Evolutionary conservation across 768 basidiomycete species (phyloP).

Genomic region (Kwoniella pini): DNA sequence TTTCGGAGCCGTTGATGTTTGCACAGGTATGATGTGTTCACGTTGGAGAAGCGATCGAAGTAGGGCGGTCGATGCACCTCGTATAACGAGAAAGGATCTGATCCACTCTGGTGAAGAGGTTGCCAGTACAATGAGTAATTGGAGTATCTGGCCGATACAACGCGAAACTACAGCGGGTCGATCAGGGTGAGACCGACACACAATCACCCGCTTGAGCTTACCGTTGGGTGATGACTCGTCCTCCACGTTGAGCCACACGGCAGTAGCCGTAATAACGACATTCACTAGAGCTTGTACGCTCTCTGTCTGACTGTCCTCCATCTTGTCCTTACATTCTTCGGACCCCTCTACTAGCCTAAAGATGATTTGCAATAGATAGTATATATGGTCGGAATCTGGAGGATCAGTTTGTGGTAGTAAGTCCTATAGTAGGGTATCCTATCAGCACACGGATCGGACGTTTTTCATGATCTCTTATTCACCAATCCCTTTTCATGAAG

Average conservation of each 20-base stretch:
- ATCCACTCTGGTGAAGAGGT: not conserved
- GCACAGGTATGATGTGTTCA: not conserved
- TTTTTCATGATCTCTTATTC: constrained; percentile 6
- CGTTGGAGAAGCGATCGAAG: constrained; percentile 14
- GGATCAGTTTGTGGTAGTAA: constrained; percentile 8
- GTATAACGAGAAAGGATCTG: not conserved
- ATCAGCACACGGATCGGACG: too few relatives aligned
- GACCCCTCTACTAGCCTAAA: not conserved
- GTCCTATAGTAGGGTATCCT: constrained; percentile 4
- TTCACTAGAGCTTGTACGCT: not conserved
- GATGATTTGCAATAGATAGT: constrained; percentile 1
- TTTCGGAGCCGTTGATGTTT: not conserved
- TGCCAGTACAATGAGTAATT: constrained; percentile 10
- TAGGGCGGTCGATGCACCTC: constrained; percentile 3
- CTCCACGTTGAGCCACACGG: not conserved
- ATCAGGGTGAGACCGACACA: not conserved
- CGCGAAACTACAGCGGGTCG: constrained; percentile 4
- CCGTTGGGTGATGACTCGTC: not conserved
- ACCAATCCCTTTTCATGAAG: constrained; percentile 42
- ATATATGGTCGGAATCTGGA: constrained; percentile 18
- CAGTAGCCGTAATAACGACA: constrained; percentile 4
- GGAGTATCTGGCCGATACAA: constrained; percentile 7
- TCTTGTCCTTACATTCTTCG: not conserved
- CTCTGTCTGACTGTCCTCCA: not conserved
- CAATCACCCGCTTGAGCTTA: not conserved